Percentiles rank a stretch among this genome's conserved stretches.
These are phyloP conservation scores for Globisporangium emineosum DNA, from an alignment of 352 stramenopile species.

Conservation along the genomic window DNA sequence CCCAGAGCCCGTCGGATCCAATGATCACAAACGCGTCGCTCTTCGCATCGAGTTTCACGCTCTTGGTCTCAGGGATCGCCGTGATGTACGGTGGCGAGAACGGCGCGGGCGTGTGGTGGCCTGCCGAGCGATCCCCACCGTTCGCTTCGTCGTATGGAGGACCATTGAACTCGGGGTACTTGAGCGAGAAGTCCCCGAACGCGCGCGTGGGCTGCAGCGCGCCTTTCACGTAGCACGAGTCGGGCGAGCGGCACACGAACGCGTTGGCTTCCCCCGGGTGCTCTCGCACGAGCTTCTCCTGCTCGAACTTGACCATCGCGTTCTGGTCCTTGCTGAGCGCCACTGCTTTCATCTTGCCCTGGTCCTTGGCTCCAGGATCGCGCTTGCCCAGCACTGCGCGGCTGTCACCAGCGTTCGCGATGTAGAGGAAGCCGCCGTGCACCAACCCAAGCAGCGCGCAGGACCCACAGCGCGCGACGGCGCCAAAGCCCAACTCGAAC, in stretches of 20 bases:
- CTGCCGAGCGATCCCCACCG: slow-evolving; percentile 77
- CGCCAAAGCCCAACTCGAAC: slow-evolving; percentile 91
- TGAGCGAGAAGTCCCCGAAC: slow-evolving; percentile 92
- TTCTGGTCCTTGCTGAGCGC: slow-evolving; percentile 92
- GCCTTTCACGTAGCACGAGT: slow-evolving; percentile 94
- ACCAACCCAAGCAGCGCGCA: slow-evolving; percentile 85
- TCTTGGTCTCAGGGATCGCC: slow-evolving; percentile 80
- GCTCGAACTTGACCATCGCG: slow-evolving; percentile 83
- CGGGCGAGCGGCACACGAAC: slow-evolving; percentile 87
- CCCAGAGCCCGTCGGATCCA: slow-evolving; percentile 96
- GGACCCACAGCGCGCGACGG: slow-evolving; percentile 83
- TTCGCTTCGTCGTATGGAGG: slow-evolving; percentile 72
- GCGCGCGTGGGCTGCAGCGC: slow-evolving; percentile 87
- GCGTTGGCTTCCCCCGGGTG: slow-evolving; percentile 89
- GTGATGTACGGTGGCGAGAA: slow-evolving; percentile 94
- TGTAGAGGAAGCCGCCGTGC: slow-evolving; percentile 68
- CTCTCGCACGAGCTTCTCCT: slow-evolving; percentile 77
- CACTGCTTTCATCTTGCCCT: slow-evolving; percentile 48
- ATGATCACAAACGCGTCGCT: slow-evolving; percentile 97
- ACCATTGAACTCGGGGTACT: slow-evolving; percentile 93
- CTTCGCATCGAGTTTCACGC: slow-evolving; percentile 46
- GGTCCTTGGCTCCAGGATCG: slow-evolving; percentile 27
- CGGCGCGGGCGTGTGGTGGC: slow-evolving; percentile 82
- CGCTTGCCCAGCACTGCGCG: slow-evolving; percentile 70
- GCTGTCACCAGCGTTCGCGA: slow-evolving; percentile 89